These are phyloP conservation scores for Tylopilus rubrobrunneus DNA, from an alignment of 768 basidiomycete genomes.

Conservation along the genomic window DNA sequence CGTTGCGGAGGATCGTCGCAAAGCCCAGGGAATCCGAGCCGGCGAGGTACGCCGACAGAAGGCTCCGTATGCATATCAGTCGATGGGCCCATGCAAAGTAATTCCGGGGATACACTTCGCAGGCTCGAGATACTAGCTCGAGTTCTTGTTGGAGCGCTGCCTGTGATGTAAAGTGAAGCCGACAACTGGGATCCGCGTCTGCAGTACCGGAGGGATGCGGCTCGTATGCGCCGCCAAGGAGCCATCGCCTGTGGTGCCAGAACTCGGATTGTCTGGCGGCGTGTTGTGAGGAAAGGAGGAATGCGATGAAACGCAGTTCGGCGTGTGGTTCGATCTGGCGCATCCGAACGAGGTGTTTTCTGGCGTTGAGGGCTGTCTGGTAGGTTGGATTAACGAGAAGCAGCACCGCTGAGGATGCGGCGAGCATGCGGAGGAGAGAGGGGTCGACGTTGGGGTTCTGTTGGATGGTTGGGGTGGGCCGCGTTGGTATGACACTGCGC, in stretches of 20 bases:
- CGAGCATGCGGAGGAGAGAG: slow-evolving; percentile 16
- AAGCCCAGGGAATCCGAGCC: slow-evolving; percentile 15
- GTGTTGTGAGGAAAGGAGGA: slow-evolving; percentile 49
- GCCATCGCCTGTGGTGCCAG: slow-evolving; percentile 72
- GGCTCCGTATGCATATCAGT: slow-evolving; percentile 41
- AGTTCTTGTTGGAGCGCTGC: slow-evolving; percentile 46
- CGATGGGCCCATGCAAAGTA: slow-evolving; percentile 74
- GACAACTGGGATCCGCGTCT: background rate
- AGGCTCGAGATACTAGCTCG: slow-evolving; percentile 42
- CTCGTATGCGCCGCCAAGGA: slow-evolving; percentile 38
- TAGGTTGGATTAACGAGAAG: slow-evolving; percentile 66
- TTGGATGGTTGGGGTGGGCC: background rate
- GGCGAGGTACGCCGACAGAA: slow-evolving; percentile 17
- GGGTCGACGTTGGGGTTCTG: slow-evolving; percentile 1
- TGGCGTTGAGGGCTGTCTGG: slow-evolving; percentile 59
- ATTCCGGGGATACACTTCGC: slow-evolving; percentile 65
- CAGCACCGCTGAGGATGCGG: slow-evolving; percentile 44
- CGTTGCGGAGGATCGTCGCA: slow-evolving; percentile 35
- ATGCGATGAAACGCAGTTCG: slow-evolving; percentile 47
- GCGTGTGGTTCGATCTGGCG: slow-evolving; percentile 34
- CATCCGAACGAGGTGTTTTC: slow-evolving; percentile 49
- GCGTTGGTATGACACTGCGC: slow-evolving; percentile 9
- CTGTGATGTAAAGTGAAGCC: slow-evolving; percentile 27
- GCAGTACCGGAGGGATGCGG: background rate
- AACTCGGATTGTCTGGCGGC: slow-evolving; percentile 63